Conservation (phyloP, 129 eudicot species). For the Artemisia tridentata region DNA sequence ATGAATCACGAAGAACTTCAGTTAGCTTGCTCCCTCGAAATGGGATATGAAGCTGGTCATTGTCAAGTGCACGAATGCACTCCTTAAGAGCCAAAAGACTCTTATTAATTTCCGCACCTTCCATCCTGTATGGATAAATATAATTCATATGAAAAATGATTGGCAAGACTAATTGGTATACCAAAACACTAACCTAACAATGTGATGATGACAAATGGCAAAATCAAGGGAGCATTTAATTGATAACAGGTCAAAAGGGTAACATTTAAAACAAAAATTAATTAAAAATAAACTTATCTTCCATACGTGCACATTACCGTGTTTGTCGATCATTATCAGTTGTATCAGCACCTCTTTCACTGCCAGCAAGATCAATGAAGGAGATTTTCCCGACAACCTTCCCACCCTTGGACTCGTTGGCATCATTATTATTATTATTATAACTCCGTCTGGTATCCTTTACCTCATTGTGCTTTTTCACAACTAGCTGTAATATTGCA, state of each 20-base stretch:
- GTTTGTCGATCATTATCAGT: constrained; percentile 99
- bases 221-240: not conserved
- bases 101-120: constrained; percentile 98
- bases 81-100: constrained; percentile 93
- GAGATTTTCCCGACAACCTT: constrained; percentile 88
- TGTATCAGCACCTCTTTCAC: constrained; percentile 98
- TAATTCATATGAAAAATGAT: constrained; percentile 7
- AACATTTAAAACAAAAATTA: not conserved
- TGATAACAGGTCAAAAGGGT: not conserved
- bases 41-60: constrained; percentile 94
- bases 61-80: constrained; percentile 96
- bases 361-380: constrained; percentile 96
- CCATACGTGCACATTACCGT: constrained; percentile 45
- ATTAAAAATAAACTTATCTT: not conserved
- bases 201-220: not conserved
- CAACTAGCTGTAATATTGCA: constrained; percentile 81
- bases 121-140: constrained; percentile 53
- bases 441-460: constrained; percentile 62
- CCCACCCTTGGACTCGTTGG: constrained; percentile 62
- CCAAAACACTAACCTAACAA: constrained; percentile 10
- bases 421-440: constrained; percentile 37
- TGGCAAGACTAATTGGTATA: not conserved
- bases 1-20: constrained; percentile 95
- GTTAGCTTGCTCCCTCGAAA: constrained; percentile 98
- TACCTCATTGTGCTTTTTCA: constrained; percentile 77